Conservation (phyloP, 2,329 filamentous ascomycete genomes). For the Xylaria polymorpha region DNA sequence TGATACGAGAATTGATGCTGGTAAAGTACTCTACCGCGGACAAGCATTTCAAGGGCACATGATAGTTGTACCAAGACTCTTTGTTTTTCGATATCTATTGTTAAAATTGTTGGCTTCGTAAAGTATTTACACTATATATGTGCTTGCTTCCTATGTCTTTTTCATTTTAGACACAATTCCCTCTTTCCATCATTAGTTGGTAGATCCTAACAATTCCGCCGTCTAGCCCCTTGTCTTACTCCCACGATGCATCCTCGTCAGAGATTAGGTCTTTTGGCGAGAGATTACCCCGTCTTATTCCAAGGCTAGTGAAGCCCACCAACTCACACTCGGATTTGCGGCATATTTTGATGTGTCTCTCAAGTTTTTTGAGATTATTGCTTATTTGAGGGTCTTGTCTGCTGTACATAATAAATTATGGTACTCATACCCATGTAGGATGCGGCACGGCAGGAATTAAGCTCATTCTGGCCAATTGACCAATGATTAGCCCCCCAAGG, state of each 20-base stretch:
- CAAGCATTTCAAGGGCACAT: not conserved
- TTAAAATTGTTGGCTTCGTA: not conserved
- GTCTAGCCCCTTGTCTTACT: not conserved
- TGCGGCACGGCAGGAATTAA: conserved; percentile 2
- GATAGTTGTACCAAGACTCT: not conserved
- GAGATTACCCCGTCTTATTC: no score
- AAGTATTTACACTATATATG: not conserved
- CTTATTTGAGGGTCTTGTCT: not conserved
- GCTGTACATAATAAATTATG: not conserved
- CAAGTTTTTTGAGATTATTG: not conserved
- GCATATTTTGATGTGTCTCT: not conserved
- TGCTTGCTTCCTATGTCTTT: not conserved
- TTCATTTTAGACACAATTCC: not conserved
- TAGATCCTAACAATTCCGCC: not conserved
- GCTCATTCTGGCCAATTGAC: not conserved
- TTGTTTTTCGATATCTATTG: not conserved
- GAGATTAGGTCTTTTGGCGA: no score
- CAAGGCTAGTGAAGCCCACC: not conserved
- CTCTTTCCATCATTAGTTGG: not conserved
- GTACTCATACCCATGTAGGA: conserved; percentile 3
- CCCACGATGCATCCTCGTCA: not conserved
- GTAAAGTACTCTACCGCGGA: not conserved
- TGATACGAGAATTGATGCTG: no score
- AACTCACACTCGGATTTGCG: not conserved
- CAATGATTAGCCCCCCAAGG: conserved; percentile 8